phyloP scores from a whole-genome alignment of 306 rosid genomes.

The Prunus fruticosa region DNA sequence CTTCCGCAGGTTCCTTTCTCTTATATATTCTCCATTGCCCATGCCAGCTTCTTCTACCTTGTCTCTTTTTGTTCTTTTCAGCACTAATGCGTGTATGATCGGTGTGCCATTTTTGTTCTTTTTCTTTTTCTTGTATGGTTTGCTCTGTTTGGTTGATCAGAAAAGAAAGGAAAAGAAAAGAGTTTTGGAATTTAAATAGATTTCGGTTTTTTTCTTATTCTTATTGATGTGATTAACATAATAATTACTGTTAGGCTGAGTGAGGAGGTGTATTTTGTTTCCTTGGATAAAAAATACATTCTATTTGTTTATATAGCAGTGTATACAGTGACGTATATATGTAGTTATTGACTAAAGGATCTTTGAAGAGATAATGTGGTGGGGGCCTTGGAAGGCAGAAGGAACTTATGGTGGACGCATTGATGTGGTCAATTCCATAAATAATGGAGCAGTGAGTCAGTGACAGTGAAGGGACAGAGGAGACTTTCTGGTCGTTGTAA shows the following conservation, averaged over 20 bases:
- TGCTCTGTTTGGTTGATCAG: conserved; percentile 6
- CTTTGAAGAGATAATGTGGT: conserved; percentile 28
- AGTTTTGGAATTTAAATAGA: background rate
- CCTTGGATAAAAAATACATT: background rate
- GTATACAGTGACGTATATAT: background rate
- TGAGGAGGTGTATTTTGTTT: background rate
- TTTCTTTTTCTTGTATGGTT: background rate
- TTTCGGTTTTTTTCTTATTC: background rate
- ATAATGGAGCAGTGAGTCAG: conserved; percentile 1
- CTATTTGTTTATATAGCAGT: background rate
- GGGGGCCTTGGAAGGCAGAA: conserved; percentile 16
- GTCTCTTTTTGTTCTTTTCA: background rate
- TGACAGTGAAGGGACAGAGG: background rate
- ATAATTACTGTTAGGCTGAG: background rate
- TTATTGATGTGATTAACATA: background rate
- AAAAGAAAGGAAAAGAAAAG: background rate
- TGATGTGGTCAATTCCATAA: conserved; percentile 6
- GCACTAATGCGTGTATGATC: background rate
- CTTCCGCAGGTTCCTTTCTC: conserved; percentile 48
- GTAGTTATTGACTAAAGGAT: background rate
- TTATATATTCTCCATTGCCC: background rate
- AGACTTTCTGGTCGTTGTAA: background rate
- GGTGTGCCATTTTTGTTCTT: background rate
- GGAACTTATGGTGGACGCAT: conserved; percentile 24
- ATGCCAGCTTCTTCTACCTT: background rate